Base-by-base conservation (phyloP, 2,329 filamentous ascomycete species). In the Arachnomyces sp. region DNA sequence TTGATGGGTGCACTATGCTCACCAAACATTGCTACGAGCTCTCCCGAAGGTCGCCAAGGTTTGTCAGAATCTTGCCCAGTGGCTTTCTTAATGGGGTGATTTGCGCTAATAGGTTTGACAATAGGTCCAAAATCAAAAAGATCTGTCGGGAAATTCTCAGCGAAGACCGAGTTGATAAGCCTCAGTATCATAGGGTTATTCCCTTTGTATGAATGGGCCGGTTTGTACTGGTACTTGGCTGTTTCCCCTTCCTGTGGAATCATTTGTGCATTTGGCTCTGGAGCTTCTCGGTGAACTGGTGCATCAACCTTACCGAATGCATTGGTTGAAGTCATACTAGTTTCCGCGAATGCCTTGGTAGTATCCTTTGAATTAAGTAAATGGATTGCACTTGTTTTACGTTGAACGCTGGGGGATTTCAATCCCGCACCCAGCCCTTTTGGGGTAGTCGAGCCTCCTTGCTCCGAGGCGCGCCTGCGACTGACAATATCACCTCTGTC, bases 1-100 rank as follows among this genome's bases (percentile, higher is more conserved):
- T 84, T 95, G 48, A 96, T 78, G 6, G 86, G 77, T 0, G 80
- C 86, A 18, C 74, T 80, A 57, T 98, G 92, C 59, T 98, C 92
- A 1, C 85, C 80, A 55, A 96, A 88, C 1, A 86, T 86, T 2
- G 89, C 87, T 14, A 96, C 83, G 7, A 96, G 72, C 38, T 80
- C 82, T 2, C 92, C 89, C 40, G 81, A 78, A 0, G 92, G 92
- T 48, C 79, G 82, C 92, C 92, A 98, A 2, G 78, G 74, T 40
- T 77, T 78, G 28, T 81, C 62, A 36, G 61, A 51, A 53, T 67
- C 64, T 43, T 73, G 75, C 17, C 74, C 70, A 28, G 69, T 73
- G 16, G 72, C 67, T 45, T 71, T 71, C 45, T 67, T 71, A 40
- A 79, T 77, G 4, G 74, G 69, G 34, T 66, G 62, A 40, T 67